Evolutionary conservation across 1,139 yeast genomes (phyloP), one percentile per base, ranked within the genome.

Genomic region (Pichia inconspicua): DNA sequence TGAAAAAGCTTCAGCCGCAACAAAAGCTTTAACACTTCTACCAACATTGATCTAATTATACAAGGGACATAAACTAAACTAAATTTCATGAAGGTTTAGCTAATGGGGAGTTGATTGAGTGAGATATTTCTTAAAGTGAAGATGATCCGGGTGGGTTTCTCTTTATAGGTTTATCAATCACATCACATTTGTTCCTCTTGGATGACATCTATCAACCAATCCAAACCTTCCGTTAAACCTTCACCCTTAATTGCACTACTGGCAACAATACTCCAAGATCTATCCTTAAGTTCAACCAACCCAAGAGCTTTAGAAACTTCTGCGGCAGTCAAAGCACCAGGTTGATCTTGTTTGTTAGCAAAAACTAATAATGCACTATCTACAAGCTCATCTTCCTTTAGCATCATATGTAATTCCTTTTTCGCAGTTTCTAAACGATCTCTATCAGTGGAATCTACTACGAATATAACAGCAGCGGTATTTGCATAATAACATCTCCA

Each of bases 251-350:
- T 80, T 27, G 98, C 98, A 70, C 96, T 85, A 57, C 96, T 85
- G 5, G 97, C 97, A 54, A 90, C 96, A 55, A 92, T 92, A 60
- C 96, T 87, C 98, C 98, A 92, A 64, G 95, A 86, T 65, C 98
- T 78, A 66, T 92, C 98, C 67, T 90, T 90, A 64, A 92, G 74
- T 50, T 87, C 95, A 5, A 90, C 89, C 57, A 92, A 71, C 54
- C 84, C 83, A 56, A 92, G 74, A 15, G 95, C 90, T 58, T 86
- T 88, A 2, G 95, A 83, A 12, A 92, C 97, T 62, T 92, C 97
- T 7, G 96, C 92, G 0, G 97, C 97, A 25, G 89, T 79, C 72
- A 90, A 72, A 1, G 98, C 97, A 11, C 95, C 96, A 0, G 95
- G 86, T 67, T 89, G 96, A 70, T 92, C 98, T 69, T 92, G 98